Percentiles rank a stretch among this genome's conserved stretches.
These are phyloP conservation scores for Gyrodon lividus DNA, from an alignment of 768 basidiomycete species.

Conservation along the genomic window DNA sequence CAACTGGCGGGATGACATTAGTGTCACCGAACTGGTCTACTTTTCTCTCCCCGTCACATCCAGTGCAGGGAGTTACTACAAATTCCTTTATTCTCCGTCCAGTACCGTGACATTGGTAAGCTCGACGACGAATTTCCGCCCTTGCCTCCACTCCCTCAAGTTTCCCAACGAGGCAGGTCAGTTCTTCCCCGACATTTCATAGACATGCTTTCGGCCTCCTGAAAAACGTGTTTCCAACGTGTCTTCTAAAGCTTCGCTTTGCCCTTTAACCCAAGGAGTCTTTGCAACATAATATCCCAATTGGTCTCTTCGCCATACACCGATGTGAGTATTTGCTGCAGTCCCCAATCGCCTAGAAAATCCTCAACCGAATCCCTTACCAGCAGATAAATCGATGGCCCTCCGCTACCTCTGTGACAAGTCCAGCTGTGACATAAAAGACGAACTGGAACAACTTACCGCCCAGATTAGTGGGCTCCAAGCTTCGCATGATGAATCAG, in stretches of 20 bases:
- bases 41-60: conserved; percentile 5
- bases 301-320: conserved; percentile 19
- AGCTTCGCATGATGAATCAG: conserved; percentile 29
- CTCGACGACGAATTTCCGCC: conserved; percentile 21
- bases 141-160: conserved; percentile 11
- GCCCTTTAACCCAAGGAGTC: conserved; percentile 27
- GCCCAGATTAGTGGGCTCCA: conserved; percentile 27
- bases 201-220: conserved; percentile 12
- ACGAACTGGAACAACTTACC: conserved; percentile 29
- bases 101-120: conserved; percentile 5
- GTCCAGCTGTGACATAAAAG: conserved; percentile 6
- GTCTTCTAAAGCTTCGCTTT: conserved; percentile 13
- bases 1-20: neutral
- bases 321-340: conserved; percentile 18
- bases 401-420: conserved; percentile 24
- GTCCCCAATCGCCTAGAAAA: neutral
- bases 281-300: conserved; percentile 21
- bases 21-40: too few relatives aligned
- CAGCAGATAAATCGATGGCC: conserved; percentile 18
- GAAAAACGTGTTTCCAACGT: conserved; percentile 32
- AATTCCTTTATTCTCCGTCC: neutral
- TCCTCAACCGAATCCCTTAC: conserved; percentile 5
- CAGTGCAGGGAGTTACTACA: conserved; percentile 1
- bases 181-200: conserved; percentile 18
- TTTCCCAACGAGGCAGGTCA: conserved; percentile 21